Base-by-base conservation (phyloP, 108 stramenopile species). In the Cyclotella atomus region DNA sequence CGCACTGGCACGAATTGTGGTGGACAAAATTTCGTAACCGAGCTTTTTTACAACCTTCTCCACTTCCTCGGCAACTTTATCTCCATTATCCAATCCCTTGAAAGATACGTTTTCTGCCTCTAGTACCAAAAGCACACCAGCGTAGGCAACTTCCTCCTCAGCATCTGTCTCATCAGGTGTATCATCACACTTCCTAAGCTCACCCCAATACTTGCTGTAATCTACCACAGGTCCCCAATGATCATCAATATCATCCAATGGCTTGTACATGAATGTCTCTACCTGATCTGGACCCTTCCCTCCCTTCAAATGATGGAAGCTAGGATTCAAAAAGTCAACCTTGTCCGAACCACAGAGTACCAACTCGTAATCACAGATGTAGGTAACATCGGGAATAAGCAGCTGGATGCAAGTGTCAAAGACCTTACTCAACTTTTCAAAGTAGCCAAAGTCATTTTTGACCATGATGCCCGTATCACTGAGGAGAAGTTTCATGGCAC, bases 21-120 rank as follows among this genome's bases (percentile, higher is more conserved):
- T 65, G 2, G 86, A 73, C 16, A 79, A 41, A 21, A 78, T 53
- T 6, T 41, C 47, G 15, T 85, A 85, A 53, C 87, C 89, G 30
- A 67, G 52, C 30, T 70, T 61, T 35, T 79, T 32, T 33, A 87
- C 56, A 25, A 79, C 71, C 21, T 41, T 61, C 4, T 65, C 62
- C 5, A 90, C 12, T 14, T 34, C 16, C 4, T 43, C 59, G 10
- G 62, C 43, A 36, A 85, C 41, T n/a, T 12, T 16, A 32, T 72
- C 61, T 25, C 34, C 46, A 32, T 69, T 65, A 33, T 73, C 60
- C 28, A 32, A 56, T 14, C 88, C 63, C 4, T 63, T 23, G 25
- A 76, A 59, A 0, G 85, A 59, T 15, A 78, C 71, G 59, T 89
- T 71, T 62, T 93, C 92, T 10, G 82, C 88, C 64, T 93, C 89